Conservation (phyloP, 2,329 filamentous ascomycete genomes). For the Hypomyces perniciosus region DNA sequence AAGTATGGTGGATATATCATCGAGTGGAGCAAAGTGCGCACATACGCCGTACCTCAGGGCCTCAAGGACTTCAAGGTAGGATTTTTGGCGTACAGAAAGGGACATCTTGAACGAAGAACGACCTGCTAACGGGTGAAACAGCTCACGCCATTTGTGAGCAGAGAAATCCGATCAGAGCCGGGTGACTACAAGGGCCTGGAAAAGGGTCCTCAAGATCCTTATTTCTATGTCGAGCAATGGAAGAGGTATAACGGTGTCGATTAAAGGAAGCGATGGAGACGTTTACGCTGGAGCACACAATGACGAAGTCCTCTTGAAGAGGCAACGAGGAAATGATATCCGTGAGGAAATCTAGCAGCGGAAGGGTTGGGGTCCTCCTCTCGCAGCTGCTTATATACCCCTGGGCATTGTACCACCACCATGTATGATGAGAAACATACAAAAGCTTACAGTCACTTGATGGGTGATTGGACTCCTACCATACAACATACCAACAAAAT, state of each 20-base stretch:
- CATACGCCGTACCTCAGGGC: conserved; percentile 72
- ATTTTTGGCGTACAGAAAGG: not conserved
- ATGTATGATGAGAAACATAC: conserved; percentile 21
- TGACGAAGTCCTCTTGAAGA: not conserved
- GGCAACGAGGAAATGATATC: no score
- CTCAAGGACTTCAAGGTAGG: conserved; percentile 67
- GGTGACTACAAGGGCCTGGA: conserved; percentile 50
- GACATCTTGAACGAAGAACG: not conserved
- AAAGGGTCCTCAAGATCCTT: conserved; percentile 53
- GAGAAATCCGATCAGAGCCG: conserved; percentile 45
- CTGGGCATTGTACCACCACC: conserved; percentile 22
- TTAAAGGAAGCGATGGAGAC: conserved; percentile 24
- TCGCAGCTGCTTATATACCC: conserved; percentile 27
- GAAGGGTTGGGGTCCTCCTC: conserved; percentile 15
- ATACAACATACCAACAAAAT: conserved; percentile 1
- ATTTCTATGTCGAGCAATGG: conserved; percentile 59
- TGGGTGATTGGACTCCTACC: not conserved
- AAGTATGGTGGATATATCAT: conserved; percentile 78
- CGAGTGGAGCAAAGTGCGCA: conserved; percentile 83
- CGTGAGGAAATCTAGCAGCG: not conserved
- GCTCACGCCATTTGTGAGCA: conserved; percentile 75
- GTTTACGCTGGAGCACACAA: not conserved
- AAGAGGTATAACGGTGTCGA: conserved; percentile 61
- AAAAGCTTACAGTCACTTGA: not conserved
- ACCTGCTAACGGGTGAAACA: conserved; percentile 27